Conservation (phyloP, 441 rosid genomes). For the Manihot esculenta region DNA sequence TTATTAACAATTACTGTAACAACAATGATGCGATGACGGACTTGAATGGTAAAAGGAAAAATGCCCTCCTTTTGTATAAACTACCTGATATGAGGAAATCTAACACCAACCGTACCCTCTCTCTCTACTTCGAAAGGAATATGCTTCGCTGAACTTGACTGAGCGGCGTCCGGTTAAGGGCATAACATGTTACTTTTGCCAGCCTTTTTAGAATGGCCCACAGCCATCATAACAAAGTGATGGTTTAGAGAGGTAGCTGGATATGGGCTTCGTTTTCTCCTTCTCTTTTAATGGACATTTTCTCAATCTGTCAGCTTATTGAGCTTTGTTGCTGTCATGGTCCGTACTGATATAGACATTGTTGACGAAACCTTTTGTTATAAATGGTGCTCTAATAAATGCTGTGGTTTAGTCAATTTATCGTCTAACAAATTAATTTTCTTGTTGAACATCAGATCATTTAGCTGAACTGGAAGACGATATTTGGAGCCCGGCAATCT, state of each 20-base stretch:
- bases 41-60: conserved; percentile 5
- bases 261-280: neutral
- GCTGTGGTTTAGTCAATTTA: conserved; percentile 14
- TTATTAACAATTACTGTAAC: conserved; percentile 3
- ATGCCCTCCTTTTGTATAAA: neutral
- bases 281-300: neutral
- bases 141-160: conserved; percentile 24
- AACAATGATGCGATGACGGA: neutral
- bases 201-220: conserved; percentile 23
- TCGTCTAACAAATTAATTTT: conserved; percentile 5
- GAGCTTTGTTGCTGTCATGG: conserved; percentile 23
- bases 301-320: conserved; percentile 19
- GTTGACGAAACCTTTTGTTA: conserved; percentile 8
- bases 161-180: conserved; percentile 15
- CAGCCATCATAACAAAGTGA: neutral
- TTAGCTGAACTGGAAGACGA: conserved; percentile 44
- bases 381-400: neutral
- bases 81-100: conserved; percentile 14
- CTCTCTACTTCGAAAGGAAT: conserved; percentile 7
- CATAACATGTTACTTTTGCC: conserved; percentile 21
- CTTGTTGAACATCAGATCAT: conserved; percentile 38
- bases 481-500: conserved; percentile 34
- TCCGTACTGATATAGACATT: conserved; percentile 25
- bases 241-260: conserved; percentile 4
- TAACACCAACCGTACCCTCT: neutral